A percentile compares a stretch with the other conserved stretches of the same genome.
Conservation (phyloP, 345 rosid genomes). For the Syzygium aqueum region DNA sequence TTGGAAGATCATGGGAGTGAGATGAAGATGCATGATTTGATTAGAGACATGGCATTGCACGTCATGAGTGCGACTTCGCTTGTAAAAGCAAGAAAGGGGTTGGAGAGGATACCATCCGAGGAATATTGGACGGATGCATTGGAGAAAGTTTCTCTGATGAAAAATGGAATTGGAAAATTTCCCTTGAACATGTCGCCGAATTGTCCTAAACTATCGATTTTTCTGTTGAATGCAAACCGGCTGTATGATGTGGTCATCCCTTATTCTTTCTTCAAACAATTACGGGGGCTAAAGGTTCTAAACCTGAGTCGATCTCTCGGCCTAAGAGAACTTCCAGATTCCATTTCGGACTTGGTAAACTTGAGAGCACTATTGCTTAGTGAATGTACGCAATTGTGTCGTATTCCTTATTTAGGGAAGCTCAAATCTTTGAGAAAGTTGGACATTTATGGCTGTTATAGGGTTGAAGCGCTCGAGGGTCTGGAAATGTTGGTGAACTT, state of each 20-base stretch:
- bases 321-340: accelerated
- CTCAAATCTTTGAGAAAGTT: background rate
- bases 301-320: accelerated
- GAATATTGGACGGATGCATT: background rate
- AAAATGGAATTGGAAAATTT: no score
- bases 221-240: accelerated
- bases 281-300: background rate
- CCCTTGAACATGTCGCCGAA: background rate
- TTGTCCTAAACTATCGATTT: background rate
- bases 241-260: accelerated
- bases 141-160: background rate
- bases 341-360: background rate
- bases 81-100: background rate
- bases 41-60: background rate
- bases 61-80: accelerated
- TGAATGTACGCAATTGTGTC: accelerated
- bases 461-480: accelerated
- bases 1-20: accelerated
- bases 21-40: background rate
- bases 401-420: background rate
- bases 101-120: accelerated
- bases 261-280: background rate
- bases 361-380: background rate
- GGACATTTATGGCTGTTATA: accelerated
- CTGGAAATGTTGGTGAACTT: background rate